Evolutionary conservation across 2,329 filamentous ascomycete genomes (phyloP).

Genomic region (Elsinoe australis): DNA sequence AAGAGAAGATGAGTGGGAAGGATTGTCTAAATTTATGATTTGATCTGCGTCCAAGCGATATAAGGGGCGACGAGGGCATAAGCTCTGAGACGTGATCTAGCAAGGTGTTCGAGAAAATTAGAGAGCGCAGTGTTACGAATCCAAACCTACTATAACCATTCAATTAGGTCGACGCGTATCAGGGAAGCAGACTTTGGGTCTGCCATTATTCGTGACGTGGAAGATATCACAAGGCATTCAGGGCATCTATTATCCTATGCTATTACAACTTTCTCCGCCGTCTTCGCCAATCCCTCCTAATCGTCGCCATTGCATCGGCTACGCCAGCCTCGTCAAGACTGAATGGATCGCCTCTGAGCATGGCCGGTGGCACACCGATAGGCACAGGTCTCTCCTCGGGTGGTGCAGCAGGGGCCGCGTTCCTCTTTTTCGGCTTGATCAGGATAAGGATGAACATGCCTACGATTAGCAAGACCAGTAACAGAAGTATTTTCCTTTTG

Average conservation of each 20-base stretch:
- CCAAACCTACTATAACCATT: not conserved
- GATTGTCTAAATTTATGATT: not conserved
- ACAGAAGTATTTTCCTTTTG: conserved; percentile 85
- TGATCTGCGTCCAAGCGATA: conserved; percentile 15
- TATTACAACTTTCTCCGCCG: conserved; percentile 7
- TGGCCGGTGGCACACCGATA: not conserved
- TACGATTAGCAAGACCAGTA: conserved; percentile 75
- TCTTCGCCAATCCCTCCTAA: conserved; percentile 8
- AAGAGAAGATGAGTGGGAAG: conserved; percentile 18
- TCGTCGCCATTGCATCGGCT: not conserved
- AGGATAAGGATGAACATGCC: conserved; percentile 79
- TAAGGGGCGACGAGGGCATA: not conserved
- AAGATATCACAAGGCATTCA: too few relatives aligned
- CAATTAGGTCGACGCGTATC: not conserved
- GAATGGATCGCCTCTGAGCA: conserved; percentile 7
- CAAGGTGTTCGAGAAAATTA: too few relatives aligned
- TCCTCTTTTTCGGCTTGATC: conserved; percentile 61
- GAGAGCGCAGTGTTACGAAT: too few relatives aligned
- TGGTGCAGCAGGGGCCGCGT: not conserved
- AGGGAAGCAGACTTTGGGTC: too few relatives aligned
- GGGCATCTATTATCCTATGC: too few relatives aligned
- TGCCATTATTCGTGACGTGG: too few relatives aligned
- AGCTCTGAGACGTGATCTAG: too few relatives aligned
- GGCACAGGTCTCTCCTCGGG: conserved; percentile 9
- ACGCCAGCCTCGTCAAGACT: conserved; percentile 3